Conservation (phyloP, 1,139 yeast genomes). For the Tardiomyces depauwii region DNA sequence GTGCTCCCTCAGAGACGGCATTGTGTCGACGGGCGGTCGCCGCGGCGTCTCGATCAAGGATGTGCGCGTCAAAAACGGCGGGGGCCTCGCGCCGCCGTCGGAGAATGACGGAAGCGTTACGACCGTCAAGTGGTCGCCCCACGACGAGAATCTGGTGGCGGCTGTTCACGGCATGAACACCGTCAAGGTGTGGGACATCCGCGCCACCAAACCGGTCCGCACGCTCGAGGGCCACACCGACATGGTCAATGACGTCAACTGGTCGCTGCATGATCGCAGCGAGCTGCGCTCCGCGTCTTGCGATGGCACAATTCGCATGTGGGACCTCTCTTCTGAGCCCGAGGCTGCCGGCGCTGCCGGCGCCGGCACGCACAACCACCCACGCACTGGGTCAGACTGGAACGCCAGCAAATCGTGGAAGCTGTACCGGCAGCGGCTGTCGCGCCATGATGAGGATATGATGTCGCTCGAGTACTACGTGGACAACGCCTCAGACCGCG, state of each 20-base stretch:
- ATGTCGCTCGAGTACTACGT: constrained; percentile 18
- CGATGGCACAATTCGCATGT: constrained; percentile 64
- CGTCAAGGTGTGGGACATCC: constrained; percentile 65
- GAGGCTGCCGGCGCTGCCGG: constrained; percentile 16
- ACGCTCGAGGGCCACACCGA: constrained; percentile 48
- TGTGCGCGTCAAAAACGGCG: constrained; percentile 33
- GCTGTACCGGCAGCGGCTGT: constrained; percentile 21
- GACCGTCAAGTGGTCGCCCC: constrained; percentile 52
- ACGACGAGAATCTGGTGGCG: constrained; percentile 50
- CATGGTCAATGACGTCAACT: constrained; percentile 44
- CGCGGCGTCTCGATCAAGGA: constrained; percentile 67
- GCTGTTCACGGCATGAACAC: constrained; percentile 52
- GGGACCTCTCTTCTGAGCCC: constrained; percentile 39
- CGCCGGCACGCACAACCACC: not conserved
- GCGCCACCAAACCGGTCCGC: constrained; percentile 45
- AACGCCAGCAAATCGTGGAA: constrained; percentile 22
- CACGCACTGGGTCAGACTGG: constrained; percentile 14
- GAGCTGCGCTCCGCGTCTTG: constrained; percentile 49
- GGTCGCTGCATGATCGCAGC: constrained; percentile 43
- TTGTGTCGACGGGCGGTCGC: constrained; percentile 52
- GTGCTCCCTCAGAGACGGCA: constrained; percentile 35
- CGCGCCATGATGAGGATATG: constrained; percentile 16
- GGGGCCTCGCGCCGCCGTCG: constrained; percentile 35
- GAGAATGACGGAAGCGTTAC: constrained; percentile 28
- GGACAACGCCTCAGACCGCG: constrained; percentile 12